Evolutionary conservation across 768 basidiomycete species (phyloP).

Genomic region (Mycena olivaceomarginata): DNA sequence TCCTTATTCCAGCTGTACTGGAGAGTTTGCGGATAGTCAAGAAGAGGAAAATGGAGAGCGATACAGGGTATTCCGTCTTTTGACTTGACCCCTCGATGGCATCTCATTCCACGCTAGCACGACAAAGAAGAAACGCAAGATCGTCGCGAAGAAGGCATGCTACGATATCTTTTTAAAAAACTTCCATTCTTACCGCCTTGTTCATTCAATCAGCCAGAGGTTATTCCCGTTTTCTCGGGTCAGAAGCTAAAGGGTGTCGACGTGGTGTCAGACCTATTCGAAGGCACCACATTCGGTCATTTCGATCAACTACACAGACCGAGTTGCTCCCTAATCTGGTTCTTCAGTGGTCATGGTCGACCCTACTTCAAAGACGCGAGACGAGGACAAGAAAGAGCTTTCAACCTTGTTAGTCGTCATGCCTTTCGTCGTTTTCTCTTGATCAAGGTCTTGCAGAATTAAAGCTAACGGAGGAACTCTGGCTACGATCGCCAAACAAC

Average conservation of each 20-base stretch:
- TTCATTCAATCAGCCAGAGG: slow-evolving; percentile 62
- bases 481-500: slow-evolving; percentile 75
- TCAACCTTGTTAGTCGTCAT: slow-evolving; percentile 72
- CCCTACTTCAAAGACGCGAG: slow-evolving; percentile 80
- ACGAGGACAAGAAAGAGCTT: slow-evolving; percentile 82
- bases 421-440: not conserved
- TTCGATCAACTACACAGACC: not conserved
- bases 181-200: not conserved
- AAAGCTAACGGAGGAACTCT: slow-evolving; percentile 81
- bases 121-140: slow-evolving; percentile 77
- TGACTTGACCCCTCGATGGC: not conserved
- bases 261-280: slow-evolving; percentile 80
- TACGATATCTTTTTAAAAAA: not conserved
- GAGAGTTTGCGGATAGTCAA: slow-evolving; percentile 77
- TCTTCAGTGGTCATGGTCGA: slow-evolving; percentile 84
- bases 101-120: slow-evolving; percentile 18
- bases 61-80: slow-evolving; percentile 64
- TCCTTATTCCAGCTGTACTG: slow-evolving; percentile 66
- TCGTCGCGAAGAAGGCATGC: slow-evolving; percentile 69
- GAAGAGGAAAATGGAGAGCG: slow-evolving; percentile 85
- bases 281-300: slow-evolving; percentile 86
- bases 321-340: slow-evolving; percentile 21
- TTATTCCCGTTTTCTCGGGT: slow-evolving; percentile 82
- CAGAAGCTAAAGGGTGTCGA: slow-evolving; percentile 76
- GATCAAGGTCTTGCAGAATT: slow-evolving; percentile 68